A percentile compares a stretch with the other conserved stretches of the same genome.
phyloP scores from a whole-genome alignment of 768 basidiomycete genomes.

The Leccinum fibrillosum region DNA sequence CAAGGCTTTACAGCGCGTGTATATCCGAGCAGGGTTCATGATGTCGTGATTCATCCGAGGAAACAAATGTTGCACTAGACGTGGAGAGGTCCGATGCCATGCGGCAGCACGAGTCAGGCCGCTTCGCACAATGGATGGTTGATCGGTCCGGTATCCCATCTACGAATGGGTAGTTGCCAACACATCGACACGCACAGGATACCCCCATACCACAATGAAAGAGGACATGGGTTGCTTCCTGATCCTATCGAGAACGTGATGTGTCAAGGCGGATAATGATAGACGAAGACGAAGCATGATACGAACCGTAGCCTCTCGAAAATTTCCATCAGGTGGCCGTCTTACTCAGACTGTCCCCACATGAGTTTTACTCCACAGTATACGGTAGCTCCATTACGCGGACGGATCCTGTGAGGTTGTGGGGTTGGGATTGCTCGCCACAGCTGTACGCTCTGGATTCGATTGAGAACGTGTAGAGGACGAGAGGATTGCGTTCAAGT shows the following conservation, averaged over 20 bases:
- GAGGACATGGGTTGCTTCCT: background rate
- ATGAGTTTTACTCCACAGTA: background rate
- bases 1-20: no score
- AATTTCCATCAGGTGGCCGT: background rate
- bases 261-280: background rate
- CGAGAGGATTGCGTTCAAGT: background rate
- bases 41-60: background rate
- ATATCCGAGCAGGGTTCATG: background rate
- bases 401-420: slow-evolving; percentile 6
- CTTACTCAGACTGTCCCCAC: background rate
- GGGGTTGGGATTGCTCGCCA: slow-evolving; percentile 12
- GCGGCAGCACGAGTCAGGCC: background rate
- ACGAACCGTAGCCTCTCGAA: background rate
- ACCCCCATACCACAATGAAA: background rate
- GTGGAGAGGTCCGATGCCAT: background rate
- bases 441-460: background rate
- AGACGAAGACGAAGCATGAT: background rate
- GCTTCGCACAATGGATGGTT: background rate
- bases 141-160: background rate
- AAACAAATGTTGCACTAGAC: background rate
- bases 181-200: background rate
- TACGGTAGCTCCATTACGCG: background rate
- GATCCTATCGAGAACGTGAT: background rate
- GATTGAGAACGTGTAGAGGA: slow-evolving; percentile 17
- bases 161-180: background rate